Percentiles rank a stretch among this genome's conserved stretches.
Conservation (phyloP, 1,139 yeast species). For the Nakaseomyces bracarensis region DNA sequence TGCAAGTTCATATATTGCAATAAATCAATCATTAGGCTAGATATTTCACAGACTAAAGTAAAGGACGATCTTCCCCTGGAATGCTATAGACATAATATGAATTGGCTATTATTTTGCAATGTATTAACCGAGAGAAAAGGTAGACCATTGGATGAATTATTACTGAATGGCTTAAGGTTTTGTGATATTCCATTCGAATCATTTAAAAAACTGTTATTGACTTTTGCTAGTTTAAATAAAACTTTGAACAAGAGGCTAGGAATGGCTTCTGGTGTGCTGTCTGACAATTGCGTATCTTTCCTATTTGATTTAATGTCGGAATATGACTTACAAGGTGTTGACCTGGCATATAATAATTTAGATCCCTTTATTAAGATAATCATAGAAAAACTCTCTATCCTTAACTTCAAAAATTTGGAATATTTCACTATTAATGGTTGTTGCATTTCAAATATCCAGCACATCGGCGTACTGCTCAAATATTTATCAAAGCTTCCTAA, state of each 20-base stretch:
- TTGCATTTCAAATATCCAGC: conserved; percentile 45
- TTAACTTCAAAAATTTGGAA: conserved; percentile 28
- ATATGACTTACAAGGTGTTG: conserved; percentile 64
- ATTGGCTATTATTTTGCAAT: conserved; percentile 65
- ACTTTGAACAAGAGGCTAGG: conserved; percentile 46
- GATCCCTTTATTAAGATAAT: conserved; percentile 42
- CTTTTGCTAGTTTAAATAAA: conserved; percentile 28
- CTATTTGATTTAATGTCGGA: conserved; percentile 57
- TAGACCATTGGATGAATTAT: conserved; percentile 57
- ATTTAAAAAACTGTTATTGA: conserved; percentile 43
- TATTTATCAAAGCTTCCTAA: conserved; percentile 46
- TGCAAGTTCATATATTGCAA: conserved; percentile 64
- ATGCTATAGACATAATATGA: conserved; percentile 54
- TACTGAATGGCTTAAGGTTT: conserved; percentile 71
- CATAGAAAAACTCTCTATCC: conserved; percentile 26
- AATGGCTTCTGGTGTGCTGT: conserved; percentile 62
- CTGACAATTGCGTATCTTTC: conserved; percentile 45
- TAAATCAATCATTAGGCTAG: conserved; percentile 54
- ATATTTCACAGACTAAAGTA: conserved; percentile 68
- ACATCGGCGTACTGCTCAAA: conserved; percentile 44
- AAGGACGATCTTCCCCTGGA: conserved; percentile 46
- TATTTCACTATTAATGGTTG: conserved; percentile 71
- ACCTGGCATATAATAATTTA: conserved; percentile 74
- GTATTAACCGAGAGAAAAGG: conserved; percentile 58
- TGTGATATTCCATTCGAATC: conserved; percentile 36